A percentile compares a stretch with the other conserved stretches of the same genome.
Conservation (phyloP, 1,139 yeast species). For the Yamadazyma diospyri region DNA sequence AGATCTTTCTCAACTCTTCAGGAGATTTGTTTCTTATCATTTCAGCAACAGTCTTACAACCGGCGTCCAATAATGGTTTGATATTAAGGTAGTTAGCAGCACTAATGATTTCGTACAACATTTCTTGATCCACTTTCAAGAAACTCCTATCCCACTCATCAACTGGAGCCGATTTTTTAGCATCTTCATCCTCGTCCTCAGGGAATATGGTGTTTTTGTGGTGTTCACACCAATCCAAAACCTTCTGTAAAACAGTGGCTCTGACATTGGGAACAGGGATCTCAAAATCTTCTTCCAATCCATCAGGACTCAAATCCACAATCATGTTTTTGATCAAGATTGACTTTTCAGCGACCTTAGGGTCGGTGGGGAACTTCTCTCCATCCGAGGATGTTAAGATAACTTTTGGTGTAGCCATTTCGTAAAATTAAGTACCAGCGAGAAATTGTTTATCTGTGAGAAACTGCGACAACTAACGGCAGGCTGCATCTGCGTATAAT, state of each 20-base stretch:
- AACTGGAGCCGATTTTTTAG: slow-evolving; percentile 79
- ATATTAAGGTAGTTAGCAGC: slow-evolving; percentile 96
- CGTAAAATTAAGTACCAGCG: not conserved
- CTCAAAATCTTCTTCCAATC: slow-evolving; percentile 65
- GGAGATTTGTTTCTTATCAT: slow-evolving; percentile 97
- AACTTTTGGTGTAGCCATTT: slow-evolving; percentile 45
- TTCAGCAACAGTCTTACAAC: slow-evolving; percentile 96
- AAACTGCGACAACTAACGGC: too few relatives aligned
- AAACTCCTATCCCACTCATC: slow-evolving; percentile 97
- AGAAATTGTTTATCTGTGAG: not conserved
- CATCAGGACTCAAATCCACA: slow-evolving; percentile 68
- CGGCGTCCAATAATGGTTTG: slow-evolving; percentile 88
- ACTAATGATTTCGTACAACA: slow-evolving; percentile 92
- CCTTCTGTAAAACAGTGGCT: slow-evolving; percentile 82
- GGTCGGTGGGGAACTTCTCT: slow-evolving; percentile 70
- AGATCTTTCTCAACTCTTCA: slow-evolving; percentile 92
- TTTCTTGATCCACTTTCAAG: slow-evolving; percentile 94
- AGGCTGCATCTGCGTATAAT: too few relatives aligned
- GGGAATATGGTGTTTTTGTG: slow-evolving; percentile 83
- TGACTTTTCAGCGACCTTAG: slow-evolving; percentile 87
- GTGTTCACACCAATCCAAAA: slow-evolving; percentile 96
- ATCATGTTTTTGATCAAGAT: slow-evolving; percentile 87
- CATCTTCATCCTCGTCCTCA: slow-evolving; percentile 71
- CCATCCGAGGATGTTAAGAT: slow-evolving; percentile 71
- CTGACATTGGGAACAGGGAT: slow-evolving; percentile 92